Base-by-base conservation (phyloP, 495 filamentous ascomycete genomes). In the Trichoderma erinaceum region DNA sequence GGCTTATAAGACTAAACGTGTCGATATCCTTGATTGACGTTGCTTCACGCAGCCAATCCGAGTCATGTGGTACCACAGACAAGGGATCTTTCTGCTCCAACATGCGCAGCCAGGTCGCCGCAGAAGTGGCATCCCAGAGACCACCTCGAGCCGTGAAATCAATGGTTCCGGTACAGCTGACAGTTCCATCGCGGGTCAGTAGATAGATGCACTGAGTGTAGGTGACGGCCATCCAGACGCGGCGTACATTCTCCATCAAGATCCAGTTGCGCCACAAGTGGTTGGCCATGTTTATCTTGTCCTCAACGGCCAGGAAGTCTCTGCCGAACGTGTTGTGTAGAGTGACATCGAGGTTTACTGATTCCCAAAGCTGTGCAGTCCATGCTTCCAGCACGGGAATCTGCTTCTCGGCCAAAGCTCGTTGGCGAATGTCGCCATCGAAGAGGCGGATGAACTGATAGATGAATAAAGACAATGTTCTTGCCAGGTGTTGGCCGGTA, bases 251-350 rank as follows among this genome's bases (percentile, higher is more conserved):
- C 68, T 83, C 82, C 6, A 73, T 78, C 29, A 83, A 72, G 10
- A 84, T 70, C 82, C 82, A 84, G 13, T 75, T 75, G 2, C 71
- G 76, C 74, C 78, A 78, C 15, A 75, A 48, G 73, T 77, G n/a
- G 76, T 68, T 3, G 48, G 67, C 3, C 64, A 67, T 12, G 71
- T 74, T 41, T 76, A 56, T 63, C 71, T 73, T 41, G 68, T 67
- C 4, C 71, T 77, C 11, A 75, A 64, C 65, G 16, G 69, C 71
- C 27, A 77, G 64, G 21, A 48, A 27, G 35, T 70, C 68, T 5
- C 23, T 27, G n/a, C 56, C 38, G 13, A 35, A 52, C 27, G 67
- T 10, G 48, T 18, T 65, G 15, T 48, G 50, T 6, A 35, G 15
- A 18, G 32, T 46, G 78, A 71, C 70, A 74, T 74, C 11, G 41